A percentile compares a stretch with the other conserved stretches of the same genome.
Conservation (phyloP, 768 basidiomycete genomes). For the Serendipita vermifera region DNA sequence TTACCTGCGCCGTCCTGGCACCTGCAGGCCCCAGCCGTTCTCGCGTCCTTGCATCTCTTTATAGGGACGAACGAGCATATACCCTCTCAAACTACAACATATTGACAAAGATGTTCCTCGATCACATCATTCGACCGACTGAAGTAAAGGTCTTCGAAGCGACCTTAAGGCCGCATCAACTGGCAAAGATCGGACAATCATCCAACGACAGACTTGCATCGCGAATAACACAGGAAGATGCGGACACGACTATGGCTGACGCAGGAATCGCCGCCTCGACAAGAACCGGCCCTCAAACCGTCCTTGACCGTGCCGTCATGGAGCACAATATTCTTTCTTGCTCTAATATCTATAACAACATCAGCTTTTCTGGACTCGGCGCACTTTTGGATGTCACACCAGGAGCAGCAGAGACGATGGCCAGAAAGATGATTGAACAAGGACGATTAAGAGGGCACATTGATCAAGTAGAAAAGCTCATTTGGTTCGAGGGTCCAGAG, state of each 20-base stretch:
- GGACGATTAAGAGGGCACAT: conserved; percentile 84
- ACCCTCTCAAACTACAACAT: conserved; percentile 78
- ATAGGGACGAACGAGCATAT: conserved; percentile 80
- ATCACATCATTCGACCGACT: conserved; percentile 81
- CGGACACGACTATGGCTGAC: conserved; percentile 31
- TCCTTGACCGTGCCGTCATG: conserved; percentile 94
- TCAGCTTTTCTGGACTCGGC: conserved; percentile 89
- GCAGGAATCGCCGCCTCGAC: conserved; percentile 43
- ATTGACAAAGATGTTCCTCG: conserved; percentile 95
- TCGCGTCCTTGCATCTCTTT: conserved; percentile 80
- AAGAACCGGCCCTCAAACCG: conserved; percentile 85
- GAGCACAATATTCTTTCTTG: conserved; percentile 96
- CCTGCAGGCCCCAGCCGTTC: conserved; percentile 96
- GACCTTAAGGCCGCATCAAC: conserved; percentile 80
- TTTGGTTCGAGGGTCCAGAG: conserved; percentile 85
- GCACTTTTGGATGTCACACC: conserved; percentile 79
- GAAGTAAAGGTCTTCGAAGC: conserved; percentile 86
- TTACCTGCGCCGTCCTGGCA: conserved; percentile 91
- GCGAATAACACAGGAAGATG: conserved; percentile 43
- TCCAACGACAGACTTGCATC: conserved; percentile 71
- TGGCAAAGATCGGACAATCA: conserved; percentile 80
- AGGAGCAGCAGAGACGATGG: conserved; percentile 92
- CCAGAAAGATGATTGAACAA: conserved; percentile 97
- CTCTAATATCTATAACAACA: conserved; percentile 95
- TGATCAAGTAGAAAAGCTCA: conserved; percentile 89